A percentile compares a stretch with the other conserved stretches of the same genome.
Evolutionary conservation across 345 rosid genomes (phyloP).

Genomic region (Eutrema heterophyllum): DNA sequence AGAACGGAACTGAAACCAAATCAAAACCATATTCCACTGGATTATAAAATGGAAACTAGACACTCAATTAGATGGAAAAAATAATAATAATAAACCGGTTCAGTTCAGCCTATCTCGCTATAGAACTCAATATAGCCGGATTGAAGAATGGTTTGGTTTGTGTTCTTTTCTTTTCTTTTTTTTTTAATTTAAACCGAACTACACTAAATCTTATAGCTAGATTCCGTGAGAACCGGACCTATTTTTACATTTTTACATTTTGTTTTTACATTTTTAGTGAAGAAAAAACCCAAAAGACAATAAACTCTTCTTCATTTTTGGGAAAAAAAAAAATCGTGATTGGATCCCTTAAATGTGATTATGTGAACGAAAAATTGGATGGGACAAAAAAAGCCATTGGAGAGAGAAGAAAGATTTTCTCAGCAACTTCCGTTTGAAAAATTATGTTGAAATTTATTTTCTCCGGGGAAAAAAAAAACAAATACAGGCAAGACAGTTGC

Average conservation of each 20-base stretch:
- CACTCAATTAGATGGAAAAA: neutral
- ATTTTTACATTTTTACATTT: too few relatives aligned
- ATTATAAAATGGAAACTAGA: neutral
- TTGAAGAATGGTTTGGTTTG: neutral
- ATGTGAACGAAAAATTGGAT: neutral
- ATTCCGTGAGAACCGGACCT: conserved; percentile 15
- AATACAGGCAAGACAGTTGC: neutral
- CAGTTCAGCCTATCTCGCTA: neutral
- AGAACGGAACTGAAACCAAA: neutral
- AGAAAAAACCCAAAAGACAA: neutral
- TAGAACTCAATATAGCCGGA: neutral
- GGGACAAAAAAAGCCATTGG: neutral
- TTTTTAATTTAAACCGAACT: neutral
- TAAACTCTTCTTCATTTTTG: neutral
- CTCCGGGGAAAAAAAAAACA: neutral
- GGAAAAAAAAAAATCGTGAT: neutral
- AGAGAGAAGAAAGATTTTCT: neutral
- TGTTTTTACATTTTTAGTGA: neutral
- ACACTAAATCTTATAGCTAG: neutral
- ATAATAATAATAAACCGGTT: neutral
- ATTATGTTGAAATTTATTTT: neutral
- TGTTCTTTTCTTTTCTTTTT: too few relatives aligned
- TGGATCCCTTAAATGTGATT: neutral
- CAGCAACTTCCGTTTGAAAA: neutral
- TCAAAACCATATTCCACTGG: neutral